Base-by-base conservation (phyloP, 2,329 filamentous ascomycete species). In the Aspergillus awamori region DNA sequence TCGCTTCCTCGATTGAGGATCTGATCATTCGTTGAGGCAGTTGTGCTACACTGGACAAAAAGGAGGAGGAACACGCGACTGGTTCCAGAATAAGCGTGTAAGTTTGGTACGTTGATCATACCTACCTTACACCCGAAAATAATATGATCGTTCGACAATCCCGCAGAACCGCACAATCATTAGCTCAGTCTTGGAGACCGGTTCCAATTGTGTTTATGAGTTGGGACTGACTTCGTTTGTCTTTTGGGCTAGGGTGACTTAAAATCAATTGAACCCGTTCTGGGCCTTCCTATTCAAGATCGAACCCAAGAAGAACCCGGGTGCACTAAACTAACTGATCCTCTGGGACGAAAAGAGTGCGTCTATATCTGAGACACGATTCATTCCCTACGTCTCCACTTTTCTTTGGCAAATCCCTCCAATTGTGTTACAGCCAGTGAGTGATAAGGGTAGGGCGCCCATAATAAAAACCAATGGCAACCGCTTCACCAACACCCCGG, bases 401-500 rank as follows among this genome's bases (percentile, higher is more conserved):
- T 59, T 60, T 61, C 52, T 51, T 57, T 58, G 41, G 55, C 62
- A 59, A 53, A 57, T 52, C 53, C 53, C 54, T 52, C 51, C 60
- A 62, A 63, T 59, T 51, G 66, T 67, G 65, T 65, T 61, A 66
- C 64, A 62, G 61, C 52, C 57, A 52, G 45, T 57, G 57, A 58
- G 60, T 59, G 58, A 62, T 60, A 63, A 61, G 65, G 64, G 63
- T 64, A 62, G 58, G 65, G 63, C 57, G 59, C 65, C 57, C 26
- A 60, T 47, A 65, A 48, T 51, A 33, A 43, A 53, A 63, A 52
- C 59, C 64, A 63, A 78, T 78, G 76, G 69, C 72, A 61, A 69
- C 71, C 49, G 56, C 73, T 57, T 67, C 74, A 62, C 71, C 70
- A 60, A 67, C 75, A 67, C 76, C 77, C 47, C 72, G 74, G 67